Percentiles rank a stretch among this genome's conserved stretches.
Conservation (phyloP, 257 asterid species). For the Solanum pimpinellifolium region DNA sequence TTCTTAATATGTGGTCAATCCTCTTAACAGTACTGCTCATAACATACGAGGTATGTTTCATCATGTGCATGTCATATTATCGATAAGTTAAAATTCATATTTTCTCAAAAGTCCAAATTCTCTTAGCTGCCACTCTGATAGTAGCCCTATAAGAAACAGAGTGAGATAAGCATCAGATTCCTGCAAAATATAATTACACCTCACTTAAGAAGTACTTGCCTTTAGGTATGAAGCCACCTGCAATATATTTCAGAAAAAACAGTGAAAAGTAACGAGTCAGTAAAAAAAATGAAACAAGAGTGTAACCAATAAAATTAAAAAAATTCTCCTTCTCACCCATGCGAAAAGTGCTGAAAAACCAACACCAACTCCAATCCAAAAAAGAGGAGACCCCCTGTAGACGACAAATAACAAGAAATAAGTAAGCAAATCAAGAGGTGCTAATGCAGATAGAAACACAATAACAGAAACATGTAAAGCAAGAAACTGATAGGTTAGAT, state of each 20-base stretch:
- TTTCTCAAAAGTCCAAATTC: not conserved
- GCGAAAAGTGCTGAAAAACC: conserved; percentile 86
- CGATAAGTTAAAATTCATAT: not conserved
- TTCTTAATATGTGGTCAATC: not conserved
- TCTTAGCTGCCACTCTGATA: not conserved
- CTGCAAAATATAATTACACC: conserved; percentile 1
- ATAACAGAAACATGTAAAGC: not conserved
- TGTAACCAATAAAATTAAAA: not conserved
- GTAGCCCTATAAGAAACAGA: not conserved
- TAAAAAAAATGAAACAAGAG: not conserved
- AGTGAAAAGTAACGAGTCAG: not conserved
- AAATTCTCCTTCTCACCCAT: conserved; percentile 44
- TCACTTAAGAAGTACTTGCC: conserved; percentile 35
- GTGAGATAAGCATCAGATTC: not conserved
- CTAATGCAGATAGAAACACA: not conserved
- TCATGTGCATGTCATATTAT: not conserved
- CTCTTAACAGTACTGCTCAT: not conserved
- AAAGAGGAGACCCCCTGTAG: conserved; percentile 81
- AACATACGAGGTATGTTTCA: not conserved
- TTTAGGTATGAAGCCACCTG: conserved; percentile 71
- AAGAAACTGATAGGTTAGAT: not conserved
- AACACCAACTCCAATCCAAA: conserved; percentile 97
- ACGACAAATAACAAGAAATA: not conserved
- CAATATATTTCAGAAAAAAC: conserved; percentile 10
- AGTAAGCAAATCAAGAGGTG: not conserved